Evolutionary conservation across 2,329 filamentous ascomycete species (phyloP), one percentile per base, ranked within the genome.

Genomic region (Pseudophaeomoniella oleicola): DNA sequence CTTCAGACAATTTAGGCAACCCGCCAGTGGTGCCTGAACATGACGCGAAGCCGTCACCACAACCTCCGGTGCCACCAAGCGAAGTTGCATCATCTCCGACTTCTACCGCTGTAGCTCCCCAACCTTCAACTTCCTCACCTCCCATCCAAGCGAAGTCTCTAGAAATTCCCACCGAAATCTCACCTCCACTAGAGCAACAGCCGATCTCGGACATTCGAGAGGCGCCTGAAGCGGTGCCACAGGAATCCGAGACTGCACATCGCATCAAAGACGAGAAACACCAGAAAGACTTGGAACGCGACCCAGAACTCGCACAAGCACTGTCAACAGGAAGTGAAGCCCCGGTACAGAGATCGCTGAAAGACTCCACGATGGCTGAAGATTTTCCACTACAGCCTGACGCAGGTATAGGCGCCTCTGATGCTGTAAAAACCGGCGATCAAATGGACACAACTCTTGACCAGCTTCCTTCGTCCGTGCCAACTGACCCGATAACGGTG

Each of bases 201-300:
- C 47, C 49, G 15, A 43, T 42, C 5, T 53, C 51, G 5, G 46
- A 53, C 30, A 36, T 50, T 19, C 44, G 49, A 16, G 46, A 48
- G 18, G 44, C 44, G 34, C 44, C 44, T 19, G 46, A 50, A 31
- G 37, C 49, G 9, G 42, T 44, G 34, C 43, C 37, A 16, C 34
- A 45, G 5, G 36, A 45, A 12, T 39, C 45, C 9, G 45, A 44
- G 3, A 40, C 42, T 16, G 44, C 45, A 16, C 42, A 42, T 15
- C 34, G 37, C 11, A 39, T 49, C 16, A 46, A 50, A 38, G 42
- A 46, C 3, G 38, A 47, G 16, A 50, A 51, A 39, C 48, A 50
- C 27, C 30, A 47, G 16, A 19, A 47, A 35, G 46, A 51, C 29
- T 43, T 52, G 17, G 37, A 15, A 3, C 30, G 18, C 14, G 42